Percentiles rank a stretch among this genome's conserved stretches.
These are phyloP conservation scores for Mrakia gelida DNA, from an alignment of 768 basidiomycete species.

Conservation along the genomic window DNA sequence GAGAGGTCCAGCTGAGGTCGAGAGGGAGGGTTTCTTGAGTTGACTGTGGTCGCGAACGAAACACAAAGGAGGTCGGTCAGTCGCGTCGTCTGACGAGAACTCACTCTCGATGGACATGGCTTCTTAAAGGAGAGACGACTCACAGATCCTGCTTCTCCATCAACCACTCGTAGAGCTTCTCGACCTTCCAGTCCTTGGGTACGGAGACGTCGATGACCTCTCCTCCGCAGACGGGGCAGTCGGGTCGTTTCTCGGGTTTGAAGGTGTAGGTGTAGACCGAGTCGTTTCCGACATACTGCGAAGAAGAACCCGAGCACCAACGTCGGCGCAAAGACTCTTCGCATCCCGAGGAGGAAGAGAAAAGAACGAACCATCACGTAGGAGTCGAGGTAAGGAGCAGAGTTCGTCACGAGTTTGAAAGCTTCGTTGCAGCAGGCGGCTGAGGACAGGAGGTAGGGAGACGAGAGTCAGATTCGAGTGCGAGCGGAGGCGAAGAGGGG, in stretches of 20 bases:
- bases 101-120: no score
- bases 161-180: slow-evolving; percentile 80
- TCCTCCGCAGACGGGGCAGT: slow-evolving; percentile 97
- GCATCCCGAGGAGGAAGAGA: no score
- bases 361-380: slow-evolving; percentile 67
- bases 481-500: no score
- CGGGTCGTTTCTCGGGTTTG: slow-evolving; percentile 82
- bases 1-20: slow-evolving; percentile 60
- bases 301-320: no score
- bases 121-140: slow-evolving; percentile 46
- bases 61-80: not conserved
- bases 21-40: slow-evolving; percentile 92
- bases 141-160: slow-evolving; percentile 86
- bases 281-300: slow-evolving; percentile 96
- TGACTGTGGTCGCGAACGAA: slow-evolving; percentile 63
- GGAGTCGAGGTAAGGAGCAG: slow-evolving; percentile 89
- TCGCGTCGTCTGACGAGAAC: not conserved
- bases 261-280: slow-evolving; percentile 97
- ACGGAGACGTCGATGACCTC: slow-evolving; percentile 70
- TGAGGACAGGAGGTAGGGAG: slow-evolving; percentile 38
- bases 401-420: slow-evolving; percentile 95
- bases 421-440: slow-evolving; percentile 99
- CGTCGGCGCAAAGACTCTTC: no score
- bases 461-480: not conserved
- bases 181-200: slow-evolving; percentile 69